A percentile compares a stretch with the other conserved stretches of the same genome.
Evolutionary conservation across 331 rosid species (phyloP).

Genomic region (Telfairia occidentalis): DNA sequence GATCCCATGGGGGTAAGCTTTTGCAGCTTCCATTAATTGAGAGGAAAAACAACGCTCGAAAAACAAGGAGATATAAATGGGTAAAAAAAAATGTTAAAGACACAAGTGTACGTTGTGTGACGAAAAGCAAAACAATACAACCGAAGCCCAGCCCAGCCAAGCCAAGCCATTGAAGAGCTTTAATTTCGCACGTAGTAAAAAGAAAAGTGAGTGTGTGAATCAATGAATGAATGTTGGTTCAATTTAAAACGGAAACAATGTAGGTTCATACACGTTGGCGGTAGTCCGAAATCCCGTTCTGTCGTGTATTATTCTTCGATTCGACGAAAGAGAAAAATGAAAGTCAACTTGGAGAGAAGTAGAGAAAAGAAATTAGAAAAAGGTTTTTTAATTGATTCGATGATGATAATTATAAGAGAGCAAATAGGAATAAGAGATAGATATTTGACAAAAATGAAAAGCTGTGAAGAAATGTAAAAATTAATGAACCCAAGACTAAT

Average conservation of each 20-base stretch:
- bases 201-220: neutral
- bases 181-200: neutral
- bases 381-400: too few species aligned
- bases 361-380: neutral
- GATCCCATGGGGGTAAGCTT: neutral
- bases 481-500: neutral
- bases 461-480: too few species aligned
- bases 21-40: neutral
- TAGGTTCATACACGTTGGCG: constrained; percentile 5
- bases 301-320: neutral
- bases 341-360: neutral
- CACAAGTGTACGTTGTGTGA: too few species aligned
- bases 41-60: neutral
- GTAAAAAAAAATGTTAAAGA: too few species aligned
- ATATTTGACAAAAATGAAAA: neutral
- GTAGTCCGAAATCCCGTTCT: constrained; percentile 7
- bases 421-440: neutral
- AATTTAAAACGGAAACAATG: neutral
- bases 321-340: neutral
- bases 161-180: too few species aligned
- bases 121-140: too few species aligned
- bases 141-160: too few species aligned
- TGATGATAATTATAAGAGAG: too few species aligned
- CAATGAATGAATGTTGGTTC: neutral
- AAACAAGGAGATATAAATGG: too few species aligned